A percentile compares a stretch with the other conserved stretches of the same genome.
Conservation (phyloP, 1,284 basidiomycete genomes). For the Salmacisia buchloeana region DNA sequence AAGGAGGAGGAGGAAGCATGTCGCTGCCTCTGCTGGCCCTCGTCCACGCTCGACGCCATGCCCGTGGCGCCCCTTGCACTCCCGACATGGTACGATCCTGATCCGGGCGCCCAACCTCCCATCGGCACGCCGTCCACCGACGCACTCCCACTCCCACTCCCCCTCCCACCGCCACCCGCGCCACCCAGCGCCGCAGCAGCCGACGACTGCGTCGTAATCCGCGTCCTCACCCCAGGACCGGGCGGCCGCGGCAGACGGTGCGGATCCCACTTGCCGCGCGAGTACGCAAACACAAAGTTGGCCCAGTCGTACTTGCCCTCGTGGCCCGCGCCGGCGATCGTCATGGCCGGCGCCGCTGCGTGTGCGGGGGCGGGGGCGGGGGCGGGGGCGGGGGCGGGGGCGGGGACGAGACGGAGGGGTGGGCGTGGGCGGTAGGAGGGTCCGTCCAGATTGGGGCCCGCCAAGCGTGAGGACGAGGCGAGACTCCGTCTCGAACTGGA, state of each 20-base stretch:
- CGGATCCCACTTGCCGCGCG: constrained; percentile 40
- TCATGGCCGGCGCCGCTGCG: too few species aligned
- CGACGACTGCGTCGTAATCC: neutral
- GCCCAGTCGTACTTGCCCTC: constrained; percentile 38
- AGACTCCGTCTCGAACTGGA: too few species aligned
- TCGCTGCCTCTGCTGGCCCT: too few species aligned
- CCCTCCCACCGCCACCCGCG: neutral
- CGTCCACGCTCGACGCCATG: too few species aligned
- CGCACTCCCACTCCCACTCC: too few species aligned
- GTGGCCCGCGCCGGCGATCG: constrained; percentile 3
- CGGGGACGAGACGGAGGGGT: neutral
- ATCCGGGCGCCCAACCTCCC: too few species aligned
- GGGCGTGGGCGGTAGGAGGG: neutral
- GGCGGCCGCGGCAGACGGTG: constrained; percentile 36
- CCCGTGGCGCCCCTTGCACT: too few species aligned
- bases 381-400: neutral
- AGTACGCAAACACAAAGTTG: constrained; percentile 43
- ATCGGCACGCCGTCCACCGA: too few species aligned
- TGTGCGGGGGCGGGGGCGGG: neutral
- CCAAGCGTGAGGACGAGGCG: too few species aligned
- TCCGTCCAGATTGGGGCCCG: neutral
- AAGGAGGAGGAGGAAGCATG: too few species aligned
- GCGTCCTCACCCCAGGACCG: constrained; percentile 11
- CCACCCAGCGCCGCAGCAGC: neutral
- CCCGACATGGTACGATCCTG: too few species aligned